phyloP scores from a whole-genome alignment of 2,329 filamentous ascomycete species.

The Sclerotinia subarctica region DNA sequence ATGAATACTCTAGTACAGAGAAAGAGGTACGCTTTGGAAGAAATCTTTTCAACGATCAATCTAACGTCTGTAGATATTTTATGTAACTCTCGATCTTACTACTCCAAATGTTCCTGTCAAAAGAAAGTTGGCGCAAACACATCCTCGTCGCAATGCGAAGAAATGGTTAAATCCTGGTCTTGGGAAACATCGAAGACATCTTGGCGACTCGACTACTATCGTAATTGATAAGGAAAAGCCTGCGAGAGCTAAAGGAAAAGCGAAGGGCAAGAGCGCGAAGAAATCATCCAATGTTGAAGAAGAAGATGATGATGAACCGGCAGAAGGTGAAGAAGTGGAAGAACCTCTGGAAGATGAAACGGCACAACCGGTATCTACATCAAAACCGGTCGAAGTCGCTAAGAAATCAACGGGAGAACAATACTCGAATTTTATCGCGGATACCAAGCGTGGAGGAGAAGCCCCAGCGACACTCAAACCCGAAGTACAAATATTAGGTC shows the following conservation, averaged over 20 bases:
- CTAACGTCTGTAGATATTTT: constrained; percentile 52
- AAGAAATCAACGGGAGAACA: background rate
- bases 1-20: constrained; percentile 63
- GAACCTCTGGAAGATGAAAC: constrained; percentile 34
- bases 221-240: constrained; percentile 9
- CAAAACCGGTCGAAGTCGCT: background rate
- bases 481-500: constrained; percentile 74
- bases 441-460: constrained; percentile 24
- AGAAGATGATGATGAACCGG: constrained; percentile 24
- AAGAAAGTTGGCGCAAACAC: constrained; percentile 22
- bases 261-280: constrained; percentile 13
- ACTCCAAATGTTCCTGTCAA: constrained; percentile 36
- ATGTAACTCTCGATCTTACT: constrained; percentile 61
- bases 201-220: constrained; percentile 14
- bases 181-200: constrained; percentile 17
- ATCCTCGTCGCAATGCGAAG: constrained; percentile 26
- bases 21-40: constrained; percentile 48
- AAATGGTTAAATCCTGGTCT: constrained; percentile 25
- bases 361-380: constrained; percentile 29
- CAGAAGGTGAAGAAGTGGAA: constrained; percentile 28
- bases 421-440: constrained; percentile 5
- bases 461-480: constrained; percentile 2
- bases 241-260: background rate
- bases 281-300: constrained; percentile 10
- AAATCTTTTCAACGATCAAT: background rate